Conservation (phyloP, 2,329 filamentous ascomycete species). For the Geoglossum cookeanum region DNA sequence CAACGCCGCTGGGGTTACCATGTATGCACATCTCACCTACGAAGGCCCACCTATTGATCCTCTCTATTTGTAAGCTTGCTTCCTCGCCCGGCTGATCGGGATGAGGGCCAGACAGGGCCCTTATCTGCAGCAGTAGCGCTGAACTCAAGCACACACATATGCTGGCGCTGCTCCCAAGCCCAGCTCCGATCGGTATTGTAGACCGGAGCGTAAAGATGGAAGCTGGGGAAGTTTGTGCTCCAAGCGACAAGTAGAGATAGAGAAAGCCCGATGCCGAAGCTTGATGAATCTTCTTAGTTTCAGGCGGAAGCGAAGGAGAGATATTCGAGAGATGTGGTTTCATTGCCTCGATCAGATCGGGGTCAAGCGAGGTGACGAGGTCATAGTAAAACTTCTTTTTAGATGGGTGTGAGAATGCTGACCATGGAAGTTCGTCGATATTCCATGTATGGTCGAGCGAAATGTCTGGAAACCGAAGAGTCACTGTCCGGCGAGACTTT, state of each 20-base stretch:
- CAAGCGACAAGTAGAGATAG: constrained; percentile 80
- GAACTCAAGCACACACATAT: constrained; percentile 77
- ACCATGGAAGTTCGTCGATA: constrained; percentile 82
- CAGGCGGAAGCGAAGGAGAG: constrained; percentile 44
- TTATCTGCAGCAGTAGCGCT: constrained; percentile 71
- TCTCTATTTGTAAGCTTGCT: constrained; percentile 74
- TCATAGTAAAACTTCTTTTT: constrained; percentile 97
- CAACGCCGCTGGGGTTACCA: constrained; percentile 86
- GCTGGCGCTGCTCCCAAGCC: constrained; percentile 83
- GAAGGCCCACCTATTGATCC: constrained; percentile 96
- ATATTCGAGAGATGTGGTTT: constrained; percentile 59
- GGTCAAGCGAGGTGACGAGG: constrained; percentile 64
- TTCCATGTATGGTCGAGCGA: constrained; percentile 82
- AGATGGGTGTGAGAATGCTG: constrained; percentile 52
- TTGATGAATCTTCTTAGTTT: constrained; percentile 67
- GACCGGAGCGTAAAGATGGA: constrained; percentile 83
- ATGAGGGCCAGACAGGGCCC: constrained; percentile 75
- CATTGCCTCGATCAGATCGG: constrained; percentile 61
- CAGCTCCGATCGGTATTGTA: constrained; percentile 81
- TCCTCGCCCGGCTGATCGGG: constrained; percentile 78
- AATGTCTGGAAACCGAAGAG: constrained; percentile 80
- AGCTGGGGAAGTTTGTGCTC: constrained; percentile 56
- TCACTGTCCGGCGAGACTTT: constrained; percentile 76
- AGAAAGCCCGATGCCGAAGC: constrained; percentile 71
- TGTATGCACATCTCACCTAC: constrained; percentile 96